phyloP scores from a whole-genome alignment of 768 basidiomycete species.

The Boletus sp. region DNA sequence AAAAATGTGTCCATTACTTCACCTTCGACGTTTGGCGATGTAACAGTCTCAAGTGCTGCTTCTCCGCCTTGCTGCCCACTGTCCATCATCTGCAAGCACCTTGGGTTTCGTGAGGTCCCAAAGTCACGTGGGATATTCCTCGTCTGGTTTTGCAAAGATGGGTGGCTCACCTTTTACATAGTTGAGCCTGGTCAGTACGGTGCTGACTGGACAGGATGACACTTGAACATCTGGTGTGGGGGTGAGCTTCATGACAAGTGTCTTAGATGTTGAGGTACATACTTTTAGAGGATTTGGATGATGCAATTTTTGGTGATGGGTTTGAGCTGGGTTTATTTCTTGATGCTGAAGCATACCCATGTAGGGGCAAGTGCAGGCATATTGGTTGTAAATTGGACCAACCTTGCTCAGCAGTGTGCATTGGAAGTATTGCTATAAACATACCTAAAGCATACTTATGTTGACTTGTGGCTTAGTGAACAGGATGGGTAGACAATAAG shows the following conservation, averaged over 20 bases:
- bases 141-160: slow-evolving; percentile 74
- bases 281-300: slow-evolving; percentile 20
- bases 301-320: not conserved
- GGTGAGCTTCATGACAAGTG: not conserved
- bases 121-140: slow-evolving; percentile 86
- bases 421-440: too few relatives aligned
- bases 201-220: slow-evolving; percentile 72
- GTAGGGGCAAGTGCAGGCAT: too few relatives aligned
- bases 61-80: slow-evolving; percentile 65
- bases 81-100: slow-evolving; percentile 65
- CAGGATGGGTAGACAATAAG: too few relatives aligned
- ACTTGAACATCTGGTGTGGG: slow-evolving; percentile 14
- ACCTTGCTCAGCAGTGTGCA: too few relatives aligned
- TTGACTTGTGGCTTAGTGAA: too few relatives aligned
- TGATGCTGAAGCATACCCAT: slow-evolving; percentile 13
- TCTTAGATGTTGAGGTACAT: not conserved
- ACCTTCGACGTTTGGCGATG: slow-evolving; percentile 74
- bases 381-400: too few relatives aligned
- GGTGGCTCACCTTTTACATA: slow-evolving; percentile 82
- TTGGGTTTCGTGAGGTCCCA: slow-evolving; percentile 73
- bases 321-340: not conserved
- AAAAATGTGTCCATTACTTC: too few relatives aligned
- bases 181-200: slow-evolving; percentile 72
- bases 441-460: too few relatives aligned
- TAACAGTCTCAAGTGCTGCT: slow-evolving; percentile 53